These are phyloP conservation scores for Cyanidioschyzon merolae DNA, from an alignment of 23 red algal genomes.

Conservation along the genomic window DNA sequence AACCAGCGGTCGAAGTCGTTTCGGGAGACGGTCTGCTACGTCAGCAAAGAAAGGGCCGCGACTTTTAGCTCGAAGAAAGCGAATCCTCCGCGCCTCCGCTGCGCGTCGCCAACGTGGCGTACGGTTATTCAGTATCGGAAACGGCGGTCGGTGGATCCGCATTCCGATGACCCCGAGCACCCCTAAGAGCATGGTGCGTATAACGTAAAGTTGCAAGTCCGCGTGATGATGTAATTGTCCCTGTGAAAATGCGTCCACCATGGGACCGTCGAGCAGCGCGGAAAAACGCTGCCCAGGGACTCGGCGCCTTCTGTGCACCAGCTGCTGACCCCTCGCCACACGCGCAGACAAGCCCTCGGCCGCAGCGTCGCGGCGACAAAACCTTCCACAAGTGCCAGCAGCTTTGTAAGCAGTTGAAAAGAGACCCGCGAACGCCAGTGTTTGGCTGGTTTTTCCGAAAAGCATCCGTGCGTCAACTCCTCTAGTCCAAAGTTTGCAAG, in stretches of 20 bases:
- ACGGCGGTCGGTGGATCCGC: not conserved
- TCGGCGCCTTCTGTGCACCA: no score
- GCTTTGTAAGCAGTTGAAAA: no score
- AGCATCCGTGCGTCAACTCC: no score
- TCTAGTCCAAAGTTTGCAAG: no score
- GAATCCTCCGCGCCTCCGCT: not conserved
- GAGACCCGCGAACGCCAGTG: no score
- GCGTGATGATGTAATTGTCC: not conserved
- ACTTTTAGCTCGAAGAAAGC: not conserved
- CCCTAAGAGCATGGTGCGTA: not conserved
- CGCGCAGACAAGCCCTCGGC: no score
- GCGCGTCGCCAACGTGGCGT: not conserved
- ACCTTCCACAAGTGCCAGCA: no score
- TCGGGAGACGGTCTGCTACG: not conserved
- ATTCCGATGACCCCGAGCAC: conserved; percentile 4
- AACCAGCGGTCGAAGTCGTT: not conserved
- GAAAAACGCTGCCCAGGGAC: no score
- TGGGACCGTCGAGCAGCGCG: not conserved
- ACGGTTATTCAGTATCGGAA: not conserved
- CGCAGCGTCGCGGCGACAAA: no score
- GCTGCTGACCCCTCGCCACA: no score
- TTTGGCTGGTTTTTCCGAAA: no score
- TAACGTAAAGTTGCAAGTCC: not conserved
- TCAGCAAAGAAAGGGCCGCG: not conserved
- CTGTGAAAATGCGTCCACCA: not conserved